These are phyloP conservation scores for Saccharomyces hybrid DNA, from an alignment of 1,139 yeast species.

Conservation along the genomic window DNA sequence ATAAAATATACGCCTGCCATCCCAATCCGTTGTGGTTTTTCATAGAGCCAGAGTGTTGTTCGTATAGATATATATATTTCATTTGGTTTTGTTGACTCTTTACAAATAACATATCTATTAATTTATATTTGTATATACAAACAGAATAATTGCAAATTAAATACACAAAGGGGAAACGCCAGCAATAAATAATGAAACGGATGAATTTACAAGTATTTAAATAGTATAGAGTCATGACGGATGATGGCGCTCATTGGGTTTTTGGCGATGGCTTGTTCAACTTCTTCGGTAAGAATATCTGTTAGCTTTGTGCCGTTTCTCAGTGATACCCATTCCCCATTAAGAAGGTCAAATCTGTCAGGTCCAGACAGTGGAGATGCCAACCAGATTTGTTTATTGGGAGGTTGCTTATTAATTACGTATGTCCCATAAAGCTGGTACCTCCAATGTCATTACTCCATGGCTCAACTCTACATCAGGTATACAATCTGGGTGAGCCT, in stretches of 20 bases:
- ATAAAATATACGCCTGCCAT: no score
- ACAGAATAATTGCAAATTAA: neutral
- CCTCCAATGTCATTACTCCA: conserved; percentile 68
- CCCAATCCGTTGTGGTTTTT: neutral
- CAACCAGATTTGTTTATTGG: conserved; percentile 88
- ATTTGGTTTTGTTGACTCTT: no score
- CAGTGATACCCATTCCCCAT: conserved; percentile 54
- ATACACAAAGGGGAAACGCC: neutral
- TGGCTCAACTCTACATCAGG: conserved; percentile 71
- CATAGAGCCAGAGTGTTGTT: neutral
- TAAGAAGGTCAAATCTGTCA: conserved; percentile 54
- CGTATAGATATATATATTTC: neutral
- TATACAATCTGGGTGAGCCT: conserved; percentile 44
- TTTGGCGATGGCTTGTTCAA: conserved; percentile 35
- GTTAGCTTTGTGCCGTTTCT: conserved; percentile 47
- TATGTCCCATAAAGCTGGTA: conserved; percentile 70
- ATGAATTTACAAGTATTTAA: neutral
- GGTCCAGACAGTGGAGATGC: conserved; percentile 93
- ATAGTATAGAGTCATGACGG: neutral
- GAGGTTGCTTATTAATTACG: conserved; percentile 89
- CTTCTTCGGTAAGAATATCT: conserved; percentile 43
- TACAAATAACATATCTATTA: no score
- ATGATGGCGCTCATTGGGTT: neutral
- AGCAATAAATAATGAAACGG: neutral
- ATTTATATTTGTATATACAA: neutral